phyloP scores from a whole-genome alignment of 371 early-diverging fungal species.

The Lichtheimia ornata region DNA sequence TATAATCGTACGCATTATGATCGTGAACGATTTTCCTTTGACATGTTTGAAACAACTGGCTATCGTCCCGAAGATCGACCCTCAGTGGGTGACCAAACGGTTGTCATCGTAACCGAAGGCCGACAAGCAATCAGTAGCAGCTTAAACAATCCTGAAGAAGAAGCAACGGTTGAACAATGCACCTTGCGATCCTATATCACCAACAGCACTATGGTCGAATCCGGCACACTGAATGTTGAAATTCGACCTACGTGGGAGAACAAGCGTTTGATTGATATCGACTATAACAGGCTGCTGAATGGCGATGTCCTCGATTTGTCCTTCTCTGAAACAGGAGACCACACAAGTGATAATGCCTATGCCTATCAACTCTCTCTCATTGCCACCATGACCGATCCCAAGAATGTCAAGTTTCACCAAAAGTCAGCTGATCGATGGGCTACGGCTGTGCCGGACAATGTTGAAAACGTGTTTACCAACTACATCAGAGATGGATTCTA shows the following conservation, averaged over 20 bases:
- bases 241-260: background rate
- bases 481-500: background rate
- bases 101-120: slow-evolving; percentile 11
- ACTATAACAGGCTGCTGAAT: slow-evolving; percentile 11
- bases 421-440: slow-evolving; percentile 3
- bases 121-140: background rate
- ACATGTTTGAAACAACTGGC: background rate
- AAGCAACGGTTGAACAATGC: slow-evolving; percentile 6
- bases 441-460: background rate
- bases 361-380: slow-evolving; percentile 7
- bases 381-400: background rate
- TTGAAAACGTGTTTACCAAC: background rate
- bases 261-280: slow-evolving; percentile 1
- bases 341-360: background rate
- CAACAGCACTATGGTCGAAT: slow-evolving; percentile 3
- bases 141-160: background rate
- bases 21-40: slow-evolving; percentile 9
- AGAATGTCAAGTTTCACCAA: background rate
- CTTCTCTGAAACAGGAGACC: too few relatives aligned
- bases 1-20: slow-evolving; percentile 23
- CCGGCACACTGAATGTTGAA: background rate
- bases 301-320: background rate
- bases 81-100: slow-evolving; percentile 28
- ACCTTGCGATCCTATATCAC: slow-evolving; percentile 6
- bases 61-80: slow-evolving; percentile 19